Conservation (phyloP, 1,284 basidiomycete genomes). For the Heliocybe sulcata region DNA sequence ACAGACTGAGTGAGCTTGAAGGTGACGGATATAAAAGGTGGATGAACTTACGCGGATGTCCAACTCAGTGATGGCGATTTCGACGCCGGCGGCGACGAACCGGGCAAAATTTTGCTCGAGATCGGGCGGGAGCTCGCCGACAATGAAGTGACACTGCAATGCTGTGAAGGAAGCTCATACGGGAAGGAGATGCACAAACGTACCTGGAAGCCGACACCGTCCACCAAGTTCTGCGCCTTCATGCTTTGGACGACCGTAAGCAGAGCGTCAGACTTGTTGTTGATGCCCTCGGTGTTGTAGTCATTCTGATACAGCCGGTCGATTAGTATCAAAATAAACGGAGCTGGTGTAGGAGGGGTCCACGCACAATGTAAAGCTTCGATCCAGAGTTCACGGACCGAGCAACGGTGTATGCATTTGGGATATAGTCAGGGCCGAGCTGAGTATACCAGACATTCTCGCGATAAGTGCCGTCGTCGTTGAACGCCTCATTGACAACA, state of each 20-base stretch:
- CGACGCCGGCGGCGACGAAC: slow-evolving; percentile 45
- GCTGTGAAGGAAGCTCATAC: neutral
- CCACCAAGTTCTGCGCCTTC: slow-evolving; percentile 36
- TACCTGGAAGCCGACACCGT: slow-evolving; percentile 47
- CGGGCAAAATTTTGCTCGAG: slow-evolving; percentile 36
- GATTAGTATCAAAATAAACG: neutral
- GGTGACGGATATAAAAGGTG: neutral
- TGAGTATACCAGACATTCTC: slow-evolving; percentile 26
- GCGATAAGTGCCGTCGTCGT: slow-evolving; percentile 28
- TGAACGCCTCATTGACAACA: slow-evolving; percentile 26
- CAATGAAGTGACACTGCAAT: slow-evolving; percentile 34
- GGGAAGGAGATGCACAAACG: slow-evolving; percentile 9
- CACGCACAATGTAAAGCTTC: slow-evolving; percentile 24
- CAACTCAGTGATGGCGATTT: slow-evolving; percentile 53
- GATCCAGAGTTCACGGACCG: slow-evolving; percentile 26
- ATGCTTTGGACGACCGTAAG: slow-evolving; percentile 41
- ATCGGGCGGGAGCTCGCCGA: slow-evolving; percentile 37
- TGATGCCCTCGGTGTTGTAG: neutral
- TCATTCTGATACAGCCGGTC: neutral
- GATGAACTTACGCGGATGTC: slow-evolving; percentile 34
- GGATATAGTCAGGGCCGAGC: slow-evolving; percentile 26
- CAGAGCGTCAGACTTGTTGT: slow-evolving; percentile 40
- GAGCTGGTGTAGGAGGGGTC: neutral
- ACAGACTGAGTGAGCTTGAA: neutral
- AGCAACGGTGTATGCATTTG: slow-evolving; percentile 27